Conservation (phyloP, 177 flowering plant species). For the Vitis hybrid region DNA sequence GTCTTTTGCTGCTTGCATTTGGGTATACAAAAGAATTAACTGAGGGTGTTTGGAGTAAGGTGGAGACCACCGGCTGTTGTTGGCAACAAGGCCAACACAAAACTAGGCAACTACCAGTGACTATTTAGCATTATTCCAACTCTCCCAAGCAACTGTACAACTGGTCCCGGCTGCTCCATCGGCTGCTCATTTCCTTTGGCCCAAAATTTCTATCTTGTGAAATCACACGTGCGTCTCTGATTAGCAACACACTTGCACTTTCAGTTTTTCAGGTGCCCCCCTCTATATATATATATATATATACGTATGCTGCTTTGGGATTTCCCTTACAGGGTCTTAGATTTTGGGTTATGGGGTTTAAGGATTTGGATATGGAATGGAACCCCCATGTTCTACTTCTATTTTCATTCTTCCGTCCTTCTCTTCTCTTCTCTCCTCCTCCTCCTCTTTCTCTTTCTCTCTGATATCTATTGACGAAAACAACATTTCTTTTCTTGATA, state of each 20-base stretch:
- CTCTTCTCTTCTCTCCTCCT: not conserved
- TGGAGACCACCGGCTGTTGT: not conserved
- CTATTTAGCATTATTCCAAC: not conserved
- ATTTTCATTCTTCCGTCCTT: not conserved
- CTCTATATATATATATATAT: not conserved
- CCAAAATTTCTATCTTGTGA: not conserved
- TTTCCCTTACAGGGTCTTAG: not conserved
- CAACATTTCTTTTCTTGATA: slow-evolving; percentile 14
- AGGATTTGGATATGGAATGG: not conserved
- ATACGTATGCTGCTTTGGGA: not conserved
- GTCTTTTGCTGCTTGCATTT: not conserved
- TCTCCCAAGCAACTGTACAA: slow-evolving; percentile 3
- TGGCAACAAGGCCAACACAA: slow-evolving; percentile 12
- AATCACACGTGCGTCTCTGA: slow-evolving; percentile 26
- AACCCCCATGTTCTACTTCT: not conserved
- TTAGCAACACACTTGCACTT: slow-evolving; percentile 10
- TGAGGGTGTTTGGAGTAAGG: not conserved
- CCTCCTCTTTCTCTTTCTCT: slow-evolving; percentile 3
- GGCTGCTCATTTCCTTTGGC: slow-evolving; percentile 5
- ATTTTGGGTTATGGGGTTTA: not conserved
- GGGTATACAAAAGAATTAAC: not conserved
- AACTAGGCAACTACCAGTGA: not conserved
- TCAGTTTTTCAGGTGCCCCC: slow-evolving; percentile 31
- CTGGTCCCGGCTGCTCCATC: slow-evolving; percentile 23
- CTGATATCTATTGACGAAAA: slow-evolving; percentile 5